Base-by-base conservation (phyloP, 2,329 filamentous ascomycete species). In the Clarireedia paspali region DNA sequence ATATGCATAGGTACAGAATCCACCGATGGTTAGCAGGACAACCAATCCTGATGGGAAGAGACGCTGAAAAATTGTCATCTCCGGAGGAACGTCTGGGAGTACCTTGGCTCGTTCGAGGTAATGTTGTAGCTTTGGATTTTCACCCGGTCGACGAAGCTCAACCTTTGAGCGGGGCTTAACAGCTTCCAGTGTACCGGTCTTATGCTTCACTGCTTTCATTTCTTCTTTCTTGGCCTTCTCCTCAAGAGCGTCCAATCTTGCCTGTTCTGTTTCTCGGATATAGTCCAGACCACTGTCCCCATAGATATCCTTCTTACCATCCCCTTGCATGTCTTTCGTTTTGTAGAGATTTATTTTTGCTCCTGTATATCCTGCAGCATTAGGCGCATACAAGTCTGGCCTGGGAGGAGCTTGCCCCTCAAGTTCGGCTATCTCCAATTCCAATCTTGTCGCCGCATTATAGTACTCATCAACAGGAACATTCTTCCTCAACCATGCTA, bases 391-490 rank as follows among this genome's bases (percentile, higher is more conserved):
- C 24, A 14, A 46, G 12, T 12, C 42, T 46, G 24, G 12, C n/a
- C 42, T 20, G n/a, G 17, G 15, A 38, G 15, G 9, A 4, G 3
- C 14, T 14, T 20, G n/a, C 64, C 59, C 56, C 55, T 83, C 80
- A 60, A 85, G 68, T 56, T 73, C 72, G 20, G 72, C 73, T 50
- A 86, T 74, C 70, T 86, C 83, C 56, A 84, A 79, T 69, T 86
- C 82, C 14, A 82, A 83, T 49, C 82, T 74, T 51, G 84, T 70
- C 1, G 81, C 81, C 2, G 82, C 82, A 61, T 82, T 84, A 61
- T 78, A 69, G 27, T 83, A 70, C 67, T 87, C 83, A 57, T 86
- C 77, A 3, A 86, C 79, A 0, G 77, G 75, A 1, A 80, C 73
- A 46, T 73, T 73, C 20, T 73, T 69, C 50, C 83, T 77, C 44